Evolutionary conservation across 1,284 basidiomycete species (phyloP), one percentile per base, ranked within the genome.

Genomic region (Marasmius sp.): DNA sequence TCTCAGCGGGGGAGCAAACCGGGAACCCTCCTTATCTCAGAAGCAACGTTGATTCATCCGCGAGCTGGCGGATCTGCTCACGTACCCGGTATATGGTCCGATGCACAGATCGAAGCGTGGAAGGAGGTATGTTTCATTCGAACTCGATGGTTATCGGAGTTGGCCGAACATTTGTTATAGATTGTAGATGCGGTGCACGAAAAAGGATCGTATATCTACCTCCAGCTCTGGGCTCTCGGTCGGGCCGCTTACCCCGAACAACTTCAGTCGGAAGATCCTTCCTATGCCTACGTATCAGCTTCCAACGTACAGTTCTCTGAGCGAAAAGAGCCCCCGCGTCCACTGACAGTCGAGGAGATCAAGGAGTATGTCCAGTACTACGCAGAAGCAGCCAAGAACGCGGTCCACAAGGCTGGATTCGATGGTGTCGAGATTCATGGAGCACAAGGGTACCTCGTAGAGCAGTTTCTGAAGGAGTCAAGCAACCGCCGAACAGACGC

Each of bases 401-500:
- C 79, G 0, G 69, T 82, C 0, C 36, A 57, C 39, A 43, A 57
- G 43, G 55, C 55, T 11, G 39, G 55, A 14, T 57, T 57, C 20
- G 51, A 81, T 69, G 83, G 83, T 6, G 83, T 79, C 9, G 78
- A 80, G 61, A 61, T 80, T 1, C 78, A 79, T 57, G 67, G 60
- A 3, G 74, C 75, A 12, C 75, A 78, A 60, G 79, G 81, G 4
- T 80, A 77, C 59, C 68, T 82, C 9, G 51, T 80, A 20, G 78
- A 80, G 64, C 77, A 81, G 65, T 80, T 79, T 68, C 55, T 78
- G 20, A 78, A 82, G 64, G 74, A 78, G 41, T 66, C 73, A 6
- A 67, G 74, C 45, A 86, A 86, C 72, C 71, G 78, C 27, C 76
- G 85, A 45, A 82, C 79, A 10, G 86, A 88, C 69, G 70, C 74